Conservation (phyloP, 2,329 filamentous ascomycete species). For the Dendrostoma leiphaemia region DNA sequence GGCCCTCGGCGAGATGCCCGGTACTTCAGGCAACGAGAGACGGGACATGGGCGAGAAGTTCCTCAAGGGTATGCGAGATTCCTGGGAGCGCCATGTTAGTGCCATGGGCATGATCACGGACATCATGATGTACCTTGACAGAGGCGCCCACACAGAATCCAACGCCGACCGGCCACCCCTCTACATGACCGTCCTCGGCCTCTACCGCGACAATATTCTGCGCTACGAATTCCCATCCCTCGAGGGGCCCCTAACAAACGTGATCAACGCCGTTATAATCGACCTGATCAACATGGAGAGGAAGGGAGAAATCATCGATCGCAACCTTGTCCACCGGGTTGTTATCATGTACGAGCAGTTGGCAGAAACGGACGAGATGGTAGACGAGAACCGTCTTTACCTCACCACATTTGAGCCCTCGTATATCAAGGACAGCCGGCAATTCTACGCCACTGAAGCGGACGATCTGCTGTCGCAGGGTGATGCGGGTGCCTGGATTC, state of each 20-base stretch:
- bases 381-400: slow-evolving; percentile 79
- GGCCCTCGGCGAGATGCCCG: slow-evolving; percentile 53
- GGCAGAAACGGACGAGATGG: slow-evolving; percentile 77
- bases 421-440: slow-evolving; percentile 68
- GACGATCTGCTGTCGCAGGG: slow-evolving; percentile 70
- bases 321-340: slow-evolving; percentile 76
- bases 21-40: slow-evolving; percentile 72
- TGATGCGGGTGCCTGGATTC: slow-evolving; percentile 80
- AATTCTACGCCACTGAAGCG: slow-evolving; percentile 77
- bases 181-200: slow-evolving; percentile 77
- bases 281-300: slow-evolving; percentile 93
- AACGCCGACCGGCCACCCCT: slow-evolving; percentile 65
- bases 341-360: slow-evolving; percentile 87
- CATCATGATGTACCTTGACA: slow-evolving; percentile 96
- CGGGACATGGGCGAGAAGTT: slow-evolving; percentile 81
- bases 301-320: slow-evolving; percentile 84
- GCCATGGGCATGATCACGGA: slow-evolving; percentile 97
- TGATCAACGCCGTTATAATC: slow-evolving; percentile 78
- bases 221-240: slow-evolving; percentile 39
- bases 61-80: slow-evolving; percentile 69
- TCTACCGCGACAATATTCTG: slow-evolving; percentile 86
- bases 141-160: slow-evolving; percentile 71
- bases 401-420: slow-evolving; percentile 76
- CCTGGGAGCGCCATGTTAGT: slow-evolving; percentile 86
- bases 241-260: slow-evolving; percentile 59